Evolutionary conservation across 805 yeast genomes (phyloP).

Genomic region (Saturnispora halmiae): DNA sequence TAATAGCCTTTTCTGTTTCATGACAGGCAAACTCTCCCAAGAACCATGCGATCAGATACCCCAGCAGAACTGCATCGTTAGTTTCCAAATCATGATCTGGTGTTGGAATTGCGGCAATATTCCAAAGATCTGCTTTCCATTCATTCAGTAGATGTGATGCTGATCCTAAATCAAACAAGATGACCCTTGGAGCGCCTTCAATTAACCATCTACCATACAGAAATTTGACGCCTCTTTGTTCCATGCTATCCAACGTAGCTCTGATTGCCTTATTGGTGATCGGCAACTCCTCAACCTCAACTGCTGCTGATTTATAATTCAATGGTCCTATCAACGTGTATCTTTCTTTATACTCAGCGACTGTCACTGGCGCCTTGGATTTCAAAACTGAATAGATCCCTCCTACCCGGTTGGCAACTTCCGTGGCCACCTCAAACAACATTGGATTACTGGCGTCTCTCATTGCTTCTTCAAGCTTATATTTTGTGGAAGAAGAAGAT

Average conservation of each 20-base stretch:
- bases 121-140: constrained; percentile 94
- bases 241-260: constrained; percentile 68
- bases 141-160: constrained; percentile 66
- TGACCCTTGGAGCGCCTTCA: constrained; percentile 94
- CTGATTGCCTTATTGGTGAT: constrained; percentile 39
- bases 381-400: constrained; percentile 95
- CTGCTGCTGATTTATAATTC: constrained; percentile 61
- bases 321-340: constrained; percentile 84
- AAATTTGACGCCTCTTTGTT: constrained; percentile 68
- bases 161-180: constrained; percentile 77
- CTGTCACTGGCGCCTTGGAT: constrained; percentile 94
- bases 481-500: too few species aligned
- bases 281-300: constrained; percentile 71
- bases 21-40: constrained; percentile 84
- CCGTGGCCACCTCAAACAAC: constrained; percentile 91
- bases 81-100: constrained; percentile 85
- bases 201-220: constrained; percentile 94
- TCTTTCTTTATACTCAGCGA: constrained; percentile 81
- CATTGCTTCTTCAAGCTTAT: too few species aligned
- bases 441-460: constrained; percentile 84
- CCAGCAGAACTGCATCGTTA: constrained; percentile 85
- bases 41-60: constrained; percentile 95
- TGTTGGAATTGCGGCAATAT: constrained; percentile 82
- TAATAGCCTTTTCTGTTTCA: constrained; percentile 80
- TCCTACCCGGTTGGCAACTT: constrained; percentile 95